Evolutionary conservation across 176 grass and related monocot genomes (phyloP).

Genomic region (Urochloa ruziziensis): DNA sequence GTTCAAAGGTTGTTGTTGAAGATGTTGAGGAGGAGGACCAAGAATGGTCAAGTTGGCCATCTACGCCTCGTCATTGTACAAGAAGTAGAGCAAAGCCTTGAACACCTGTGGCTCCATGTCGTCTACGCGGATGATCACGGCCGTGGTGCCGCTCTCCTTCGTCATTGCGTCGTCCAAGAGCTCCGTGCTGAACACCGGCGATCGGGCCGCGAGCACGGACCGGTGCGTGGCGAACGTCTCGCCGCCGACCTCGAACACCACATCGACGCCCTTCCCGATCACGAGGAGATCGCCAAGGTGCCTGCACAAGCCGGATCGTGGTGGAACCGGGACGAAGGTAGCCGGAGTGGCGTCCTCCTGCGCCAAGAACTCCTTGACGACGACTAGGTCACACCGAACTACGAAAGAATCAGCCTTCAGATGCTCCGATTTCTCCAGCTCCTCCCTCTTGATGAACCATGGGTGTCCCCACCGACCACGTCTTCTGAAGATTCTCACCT

Average conservation of each 20-base stretch:
- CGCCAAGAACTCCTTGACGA: neutral
- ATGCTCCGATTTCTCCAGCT: too few relatives aligned
- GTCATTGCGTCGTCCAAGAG: slow-evolving; percentile 40
- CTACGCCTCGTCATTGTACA: slow-evolving; percentile 10
- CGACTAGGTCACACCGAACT: neutral
- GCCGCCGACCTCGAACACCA: slow-evolving; percentile 32
- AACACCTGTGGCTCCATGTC: slow-evolving; percentile 44
- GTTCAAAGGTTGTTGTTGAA: too few relatives aligned
- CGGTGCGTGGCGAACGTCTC: slow-evolving; percentile 30
- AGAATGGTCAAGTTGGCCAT: too few relatives aligned
- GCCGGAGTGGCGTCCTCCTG: neutral
- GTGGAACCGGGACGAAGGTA: neutral
- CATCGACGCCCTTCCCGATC: slow-evolving; percentile 23
- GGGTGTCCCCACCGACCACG: too few relatives aligned
- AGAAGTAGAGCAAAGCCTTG: neutral
- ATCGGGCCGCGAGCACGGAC: slow-evolving; percentile 41
- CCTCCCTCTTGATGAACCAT: too few relatives aligned
- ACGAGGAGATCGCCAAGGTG: slow-evolving; percentile 36
- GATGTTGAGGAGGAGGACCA: too few relatives aligned
- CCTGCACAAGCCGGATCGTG: slow-evolving; percentile 8
- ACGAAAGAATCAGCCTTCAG: too few relatives aligned
- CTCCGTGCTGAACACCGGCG: slow-evolving; percentile 36
- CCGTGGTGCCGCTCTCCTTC: slow-evolving; percentile 23
- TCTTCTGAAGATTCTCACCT: too few relatives aligned
- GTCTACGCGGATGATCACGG: slow-evolving; percentile 1